Conservation (phyloP, 202 grass and related monocot genomes). For the Eragrostis tef region DNA sequence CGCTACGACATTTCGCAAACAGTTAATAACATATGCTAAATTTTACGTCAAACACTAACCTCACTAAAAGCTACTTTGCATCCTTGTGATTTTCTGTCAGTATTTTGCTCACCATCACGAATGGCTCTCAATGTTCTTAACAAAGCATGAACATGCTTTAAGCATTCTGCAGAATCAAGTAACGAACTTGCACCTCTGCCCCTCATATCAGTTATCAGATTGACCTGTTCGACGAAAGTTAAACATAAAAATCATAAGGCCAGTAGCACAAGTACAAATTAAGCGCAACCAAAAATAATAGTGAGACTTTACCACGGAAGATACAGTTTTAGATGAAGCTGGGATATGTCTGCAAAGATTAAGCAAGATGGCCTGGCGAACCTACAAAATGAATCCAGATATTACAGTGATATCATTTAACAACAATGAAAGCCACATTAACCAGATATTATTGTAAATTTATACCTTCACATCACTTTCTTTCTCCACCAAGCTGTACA, state of each 20-base stretch:
- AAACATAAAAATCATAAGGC: slow-evolving; percentile 34
- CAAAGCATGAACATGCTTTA: slow-evolving; percentile 60
- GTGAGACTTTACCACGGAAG: slow-evolving; percentile 64
- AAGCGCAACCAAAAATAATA: slow-evolving; percentile 26
- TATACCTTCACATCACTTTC: slow-evolving; percentile 69
- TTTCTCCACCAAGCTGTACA: slow-evolving; percentile 65
- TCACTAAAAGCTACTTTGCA: slow-evolving; percentile 50
- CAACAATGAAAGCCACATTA: slow-evolving; percentile 34
- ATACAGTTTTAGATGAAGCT: slow-evolving; percentile 58
- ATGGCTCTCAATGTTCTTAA: slow-evolving; percentile 58
- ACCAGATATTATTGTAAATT: slow-evolving; percentile 30
- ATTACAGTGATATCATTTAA: slow-evolving; percentile 31
- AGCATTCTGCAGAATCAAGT: slow-evolving; percentile 54
- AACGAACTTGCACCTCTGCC: slow-evolving; percentile 50
- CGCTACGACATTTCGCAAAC: neutral
- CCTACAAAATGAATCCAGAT: slow-evolving; percentile 57
- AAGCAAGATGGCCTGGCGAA: slow-evolving; percentile 68
- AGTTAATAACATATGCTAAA: neutral
- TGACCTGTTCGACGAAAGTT: slow-evolving; percentile 56
- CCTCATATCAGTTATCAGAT: slow-evolving; percentile 57
- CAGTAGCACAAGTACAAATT: slow-evolving; percentile 22
- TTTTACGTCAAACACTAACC: slow-evolving; percentile 40
- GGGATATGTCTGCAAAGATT: slow-evolving; percentile 74
- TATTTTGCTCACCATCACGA: slow-evolving; percentile 43
- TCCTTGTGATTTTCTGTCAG: slow-evolving; percentile 44